phyloP scores from a whole-genome alignment of 257 asterid genomes.

The Solanum etuberosum region DNA sequence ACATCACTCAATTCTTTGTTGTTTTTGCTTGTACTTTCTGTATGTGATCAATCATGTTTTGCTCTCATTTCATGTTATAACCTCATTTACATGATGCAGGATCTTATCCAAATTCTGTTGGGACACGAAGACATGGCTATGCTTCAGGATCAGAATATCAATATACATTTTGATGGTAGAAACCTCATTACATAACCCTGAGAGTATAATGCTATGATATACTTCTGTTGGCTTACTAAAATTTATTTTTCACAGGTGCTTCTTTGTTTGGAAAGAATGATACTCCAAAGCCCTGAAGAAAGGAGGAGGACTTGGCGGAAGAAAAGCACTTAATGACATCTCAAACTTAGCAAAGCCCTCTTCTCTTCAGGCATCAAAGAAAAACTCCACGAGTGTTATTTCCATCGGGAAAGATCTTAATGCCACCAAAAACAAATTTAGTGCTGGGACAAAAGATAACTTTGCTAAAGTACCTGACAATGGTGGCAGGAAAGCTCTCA shows the following conservation, averaged over 20 bases:
- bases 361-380: conserved; percentile 25
- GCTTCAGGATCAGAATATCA: conserved; percentile 69
- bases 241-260: conserved; percentile 11
- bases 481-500: conserved; percentile 61
- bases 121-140: conserved; percentile 38
- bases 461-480: conserved; percentile 22
- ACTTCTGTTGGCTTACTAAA: neutral
- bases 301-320: conserved; percentile 33
- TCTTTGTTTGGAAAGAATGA: conserved; percentile 35
- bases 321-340: conserved; percentile 80
- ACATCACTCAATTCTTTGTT: neutral
- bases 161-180: conserved; percentile 48
- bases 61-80: neutral
- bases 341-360: conserved; percentile 67
- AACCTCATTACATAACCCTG: neutral
- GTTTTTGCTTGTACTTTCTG: neutral
- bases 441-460: conserved; percentile 10
- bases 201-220: neutral
- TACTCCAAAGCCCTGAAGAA: conserved; percentile 34
- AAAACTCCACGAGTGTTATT: conserved; percentile 28
- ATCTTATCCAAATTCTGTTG: neutral
- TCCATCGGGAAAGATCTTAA: conserved; percentile 33
- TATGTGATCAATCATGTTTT: neutral
- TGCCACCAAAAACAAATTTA: conserved; percentile 2
- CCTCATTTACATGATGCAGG: neutral